Evolutionary conservation across 2,329 filamentous ascomycete species (phyloP).

Genomic region (Sordariomycetes sp.): DNA sequence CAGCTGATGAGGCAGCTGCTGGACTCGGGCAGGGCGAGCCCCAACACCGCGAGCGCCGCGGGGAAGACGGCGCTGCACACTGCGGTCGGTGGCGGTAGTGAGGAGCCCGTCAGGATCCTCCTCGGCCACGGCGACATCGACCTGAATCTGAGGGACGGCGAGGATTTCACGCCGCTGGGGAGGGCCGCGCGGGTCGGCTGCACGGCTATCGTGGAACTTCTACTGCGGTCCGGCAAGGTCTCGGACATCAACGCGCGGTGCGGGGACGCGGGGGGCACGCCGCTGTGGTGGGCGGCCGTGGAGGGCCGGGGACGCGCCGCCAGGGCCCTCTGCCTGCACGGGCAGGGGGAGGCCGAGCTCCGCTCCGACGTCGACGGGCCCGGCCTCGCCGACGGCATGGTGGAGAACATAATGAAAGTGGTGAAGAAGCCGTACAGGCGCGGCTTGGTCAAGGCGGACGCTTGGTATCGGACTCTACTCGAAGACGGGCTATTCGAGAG

Average conservation of each 20-base stretch:
- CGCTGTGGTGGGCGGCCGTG: neutral
- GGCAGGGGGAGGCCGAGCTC: no score
- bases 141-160: neutral
- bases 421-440: no score
- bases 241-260: neutral
- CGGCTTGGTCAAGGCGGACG: no score
- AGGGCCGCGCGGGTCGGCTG: no score
- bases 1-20: neutral
- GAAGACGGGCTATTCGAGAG: no score
- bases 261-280: neutral
- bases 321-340: neutral
- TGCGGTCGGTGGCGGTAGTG: neutral
- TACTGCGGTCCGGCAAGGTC: neutral
- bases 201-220: neutral
- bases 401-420: no score
- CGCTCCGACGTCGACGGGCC: no score
- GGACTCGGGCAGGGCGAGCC: neutral
- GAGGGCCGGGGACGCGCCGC: no score
- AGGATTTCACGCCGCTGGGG: neutral
- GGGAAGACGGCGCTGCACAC: slow-evolving; percentile 1
- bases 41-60: neutral
- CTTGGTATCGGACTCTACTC: no score
- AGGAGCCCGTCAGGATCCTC: neutral
- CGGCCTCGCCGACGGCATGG: no score
- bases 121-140: neutral